Evolutionary conservation across 1,284 basidiomycete genomes (phyloP).

Genomic region (Abortiporus biennis): DNA sequence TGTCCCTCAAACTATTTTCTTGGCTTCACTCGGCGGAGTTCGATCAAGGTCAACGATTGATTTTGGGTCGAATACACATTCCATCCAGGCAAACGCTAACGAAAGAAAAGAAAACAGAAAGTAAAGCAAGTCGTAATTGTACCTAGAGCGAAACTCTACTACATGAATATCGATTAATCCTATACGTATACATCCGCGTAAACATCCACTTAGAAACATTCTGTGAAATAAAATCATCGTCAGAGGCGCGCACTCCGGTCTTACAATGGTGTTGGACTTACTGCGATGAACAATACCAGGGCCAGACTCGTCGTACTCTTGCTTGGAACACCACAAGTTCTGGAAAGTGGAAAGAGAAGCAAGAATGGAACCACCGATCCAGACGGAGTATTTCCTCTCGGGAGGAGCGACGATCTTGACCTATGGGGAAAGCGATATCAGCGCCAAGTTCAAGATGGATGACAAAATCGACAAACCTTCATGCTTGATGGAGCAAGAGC

Average conservation of each 20-base stretch:
- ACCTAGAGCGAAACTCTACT: too few relatives aligned
- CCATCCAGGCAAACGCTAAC: too few relatives aligned
- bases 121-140: conserved; percentile 7
- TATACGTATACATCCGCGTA: too few relatives aligned
- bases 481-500: conserved; percentile 79
- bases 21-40: too few relatives aligned
- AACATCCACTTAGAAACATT: conserved; percentile 11
- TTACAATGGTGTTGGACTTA: conserved; percentile 18
- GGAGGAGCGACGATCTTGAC: conserved; percentile 93
- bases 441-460: conserved; percentile 6
- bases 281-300: conserved; percentile 83
- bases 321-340: conserved; percentile 89
- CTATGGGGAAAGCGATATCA: conserved; percentile 29
- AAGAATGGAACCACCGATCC: conserved; percentile 98
- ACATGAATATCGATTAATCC: too few relatives aligned
- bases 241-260: not conserved
- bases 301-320: conserved; percentile 87
- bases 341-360: conserved; percentile 97
- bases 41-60: too few relatives aligned
- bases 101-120: conserved; percentile 2
- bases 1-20: too few relatives aligned
- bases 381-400: conserved; percentile 93
- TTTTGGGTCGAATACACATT: too few relatives aligned
- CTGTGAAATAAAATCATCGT: not conserved
- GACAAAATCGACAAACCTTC: conserved; percentile 68